phyloP scores from a whole-genome alignment of 139 green algal genomes.

The Spirogloea muscicola region DNA sequence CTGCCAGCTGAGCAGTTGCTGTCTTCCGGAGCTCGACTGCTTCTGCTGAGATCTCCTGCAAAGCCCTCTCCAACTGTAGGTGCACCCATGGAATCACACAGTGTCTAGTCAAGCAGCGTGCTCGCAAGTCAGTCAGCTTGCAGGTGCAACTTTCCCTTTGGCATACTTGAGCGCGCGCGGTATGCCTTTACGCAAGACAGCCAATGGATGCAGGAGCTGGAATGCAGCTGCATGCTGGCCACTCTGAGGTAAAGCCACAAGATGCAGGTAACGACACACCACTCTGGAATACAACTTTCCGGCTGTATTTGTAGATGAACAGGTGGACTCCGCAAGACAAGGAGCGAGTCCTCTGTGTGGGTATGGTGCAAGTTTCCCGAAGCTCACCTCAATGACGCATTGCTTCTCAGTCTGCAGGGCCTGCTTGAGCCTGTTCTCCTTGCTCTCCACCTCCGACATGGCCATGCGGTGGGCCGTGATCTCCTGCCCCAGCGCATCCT shows the following conservation, averaged over 20 bases:
- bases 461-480: not conserved
- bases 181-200: no score
- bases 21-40: not conserved
- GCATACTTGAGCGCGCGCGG: no score
- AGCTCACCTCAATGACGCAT: conserved; percentile 13
- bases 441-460: not conserved
- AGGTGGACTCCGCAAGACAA: not conserved
- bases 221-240: no score
- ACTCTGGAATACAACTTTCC: no score
- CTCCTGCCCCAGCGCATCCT: conserved; percentile 19
- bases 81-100: not conserved
- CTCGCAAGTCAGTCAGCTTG: not conserved
- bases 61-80: conserved; percentile 18
- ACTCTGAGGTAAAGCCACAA: not conserved
- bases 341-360: not conserved
- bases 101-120: not conserved
- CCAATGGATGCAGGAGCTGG: no score
- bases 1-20: not conserved
- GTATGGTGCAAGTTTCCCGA: not conserved
- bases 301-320: not conserved
- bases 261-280: not conserved
- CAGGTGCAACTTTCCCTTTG: no score
- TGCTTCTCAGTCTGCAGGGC: conserved; percentile 21
- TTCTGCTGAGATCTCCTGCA: conserved; percentile 18
- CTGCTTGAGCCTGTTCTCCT: not conserved